Evolutionary conservation across 2,329 filamentous ascomycete genomes (phyloP).

Genomic region (Fusarium pilosicola): DNA sequence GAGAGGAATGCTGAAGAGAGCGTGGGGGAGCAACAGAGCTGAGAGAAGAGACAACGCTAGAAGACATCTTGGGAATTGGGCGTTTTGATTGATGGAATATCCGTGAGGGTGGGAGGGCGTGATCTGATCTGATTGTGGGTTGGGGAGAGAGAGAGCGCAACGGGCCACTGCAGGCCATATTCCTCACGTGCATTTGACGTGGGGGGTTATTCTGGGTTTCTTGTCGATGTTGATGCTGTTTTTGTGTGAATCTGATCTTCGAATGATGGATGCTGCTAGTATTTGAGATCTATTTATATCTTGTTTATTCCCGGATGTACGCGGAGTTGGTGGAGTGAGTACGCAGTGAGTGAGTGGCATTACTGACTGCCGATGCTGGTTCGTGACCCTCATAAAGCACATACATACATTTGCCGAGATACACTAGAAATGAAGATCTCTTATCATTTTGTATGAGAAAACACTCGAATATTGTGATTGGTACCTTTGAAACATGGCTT

Average conservation of each 20-base stretch:
- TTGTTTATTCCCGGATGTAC: neutral
- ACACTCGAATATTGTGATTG: neutral
- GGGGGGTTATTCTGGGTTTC: slow-evolving; percentile 5
- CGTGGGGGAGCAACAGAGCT: slow-evolving; percentile 19
- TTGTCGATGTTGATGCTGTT: neutral
- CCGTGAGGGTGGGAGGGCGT: neutral
- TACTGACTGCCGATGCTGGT: neutral
- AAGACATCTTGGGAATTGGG: neutral
- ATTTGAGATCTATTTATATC: neutral
- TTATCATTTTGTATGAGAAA: neutral
- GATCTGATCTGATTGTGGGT: slow-evolving; percentile 17
- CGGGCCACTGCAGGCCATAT: slow-evolving; percentile 35
- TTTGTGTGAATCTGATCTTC: neutral
- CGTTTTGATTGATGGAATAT: slow-evolving; percentile 9
- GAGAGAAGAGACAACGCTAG: neutral
- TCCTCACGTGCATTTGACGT: slow-evolving; percentile 39
- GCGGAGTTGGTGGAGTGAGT: neutral
- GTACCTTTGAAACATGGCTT: neutral
- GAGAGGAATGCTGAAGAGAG: slow-evolving; percentile 6
- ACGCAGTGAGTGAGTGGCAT: neutral
- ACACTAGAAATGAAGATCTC: neutral
- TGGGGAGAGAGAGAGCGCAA: slow-evolving; percentile 1
- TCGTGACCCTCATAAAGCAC: neutral
- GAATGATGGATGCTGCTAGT: neutral
- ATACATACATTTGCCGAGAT: neutral